phyloP scores from a whole-genome alignment of 2,329 filamentous ascomycete genomes.

The Diaporthe australafricana region DNA sequence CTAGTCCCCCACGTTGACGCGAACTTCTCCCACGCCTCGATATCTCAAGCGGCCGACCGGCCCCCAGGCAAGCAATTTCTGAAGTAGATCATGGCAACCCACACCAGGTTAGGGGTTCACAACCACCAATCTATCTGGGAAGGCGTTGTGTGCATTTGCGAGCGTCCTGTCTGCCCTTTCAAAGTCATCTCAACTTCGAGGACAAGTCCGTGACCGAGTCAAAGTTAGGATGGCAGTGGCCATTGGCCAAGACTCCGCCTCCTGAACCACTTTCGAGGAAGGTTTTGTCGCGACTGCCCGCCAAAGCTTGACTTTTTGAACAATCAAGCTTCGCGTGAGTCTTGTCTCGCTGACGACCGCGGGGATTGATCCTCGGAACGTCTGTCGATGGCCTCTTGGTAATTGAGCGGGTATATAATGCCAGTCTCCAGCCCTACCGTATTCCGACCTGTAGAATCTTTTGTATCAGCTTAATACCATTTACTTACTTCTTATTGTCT shows the following conservation, averaged over 20 bases:
- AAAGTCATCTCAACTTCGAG: slow-evolving; percentile 12
- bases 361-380: not conserved
- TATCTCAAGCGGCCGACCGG: not conserved
- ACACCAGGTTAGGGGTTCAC: not conserved
- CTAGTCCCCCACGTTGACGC: not conserved
- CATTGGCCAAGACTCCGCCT: slow-evolving; percentile 32
- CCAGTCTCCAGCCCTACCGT: not conserved
- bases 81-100: not conserved
- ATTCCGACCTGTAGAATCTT: no score
- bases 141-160: not conserved
- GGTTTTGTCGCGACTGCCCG: slow-evolving; percentile 18
- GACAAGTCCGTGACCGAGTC: slow-evolving; percentile 1
- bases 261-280: slow-evolving; percentile 23
- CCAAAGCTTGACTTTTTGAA: not conserved
- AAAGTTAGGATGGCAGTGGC: slow-evolving; percentile 11
- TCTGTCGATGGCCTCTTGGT: not conserved
- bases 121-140: not conserved
- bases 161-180: not conserved
- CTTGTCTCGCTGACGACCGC: not conserved
- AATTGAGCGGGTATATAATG: not conserved
- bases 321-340: not conserved
- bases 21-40: not conserved
- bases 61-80: not conserved
- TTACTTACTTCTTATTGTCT: not conserved
- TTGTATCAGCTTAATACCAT: no score